Percentiles rank a stretch among this genome's conserved stretches.
Evolutionary conservation across 257 asterid genomes (phyloP).

Genomic region (Solanum chilense): DNA sequence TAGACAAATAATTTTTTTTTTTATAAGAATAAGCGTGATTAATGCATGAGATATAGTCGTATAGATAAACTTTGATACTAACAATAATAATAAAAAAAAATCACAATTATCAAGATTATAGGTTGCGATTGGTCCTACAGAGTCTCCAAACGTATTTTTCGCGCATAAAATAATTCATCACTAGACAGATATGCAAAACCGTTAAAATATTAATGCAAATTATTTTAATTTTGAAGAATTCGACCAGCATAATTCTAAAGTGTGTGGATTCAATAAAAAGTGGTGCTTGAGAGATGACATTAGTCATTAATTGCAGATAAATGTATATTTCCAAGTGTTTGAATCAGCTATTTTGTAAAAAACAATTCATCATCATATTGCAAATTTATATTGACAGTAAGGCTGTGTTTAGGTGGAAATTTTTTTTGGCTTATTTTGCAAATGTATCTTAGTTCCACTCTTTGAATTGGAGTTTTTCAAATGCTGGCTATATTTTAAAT

Average conservation of each 20-base stretch:
- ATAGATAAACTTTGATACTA: neutral
- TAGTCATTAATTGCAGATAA: neutral
- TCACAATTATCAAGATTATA: neutral
- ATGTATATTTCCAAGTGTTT: too few species aligned
- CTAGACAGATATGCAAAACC: neutral
- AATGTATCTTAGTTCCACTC: neutral
- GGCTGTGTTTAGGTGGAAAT: neutral
- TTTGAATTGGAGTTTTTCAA: neutral
- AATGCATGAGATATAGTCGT: neutral
- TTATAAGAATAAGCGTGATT: constrained; percentile 1
- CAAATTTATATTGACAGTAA: neutral
- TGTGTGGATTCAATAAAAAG: neutral
- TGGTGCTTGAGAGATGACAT: neutral
- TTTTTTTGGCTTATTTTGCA: neutral
- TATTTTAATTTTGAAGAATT: neutral
- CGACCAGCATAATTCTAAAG: neutral
- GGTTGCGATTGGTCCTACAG: neutral
- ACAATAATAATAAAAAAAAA: neutral
- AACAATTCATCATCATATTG: neutral
- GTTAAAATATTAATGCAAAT: neutral
- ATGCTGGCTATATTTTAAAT: neutral
- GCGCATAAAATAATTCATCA: neutral
- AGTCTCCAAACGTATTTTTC: neutral
- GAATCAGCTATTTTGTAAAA: neutral
- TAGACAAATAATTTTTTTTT: neutral